These are phyloP conservation scores for Pyrrhoderma lamaoense DNA, from an alignment of 1,284 basidiomycete species.

Conservation along the genomic window DNA sequence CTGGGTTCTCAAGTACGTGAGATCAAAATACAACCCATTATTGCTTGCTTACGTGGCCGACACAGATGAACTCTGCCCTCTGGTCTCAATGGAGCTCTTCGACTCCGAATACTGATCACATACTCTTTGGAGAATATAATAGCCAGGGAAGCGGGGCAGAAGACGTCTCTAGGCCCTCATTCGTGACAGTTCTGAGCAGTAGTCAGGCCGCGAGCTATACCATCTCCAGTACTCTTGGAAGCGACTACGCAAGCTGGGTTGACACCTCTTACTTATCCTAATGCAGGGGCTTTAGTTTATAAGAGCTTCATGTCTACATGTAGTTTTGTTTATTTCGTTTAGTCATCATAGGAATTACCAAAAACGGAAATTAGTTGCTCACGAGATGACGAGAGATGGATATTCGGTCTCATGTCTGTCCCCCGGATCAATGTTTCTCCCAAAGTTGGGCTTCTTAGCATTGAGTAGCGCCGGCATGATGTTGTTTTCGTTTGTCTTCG, in stretches of 20 bases:
- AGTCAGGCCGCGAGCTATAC: slow-evolving; percentile 32
- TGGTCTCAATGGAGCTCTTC: slow-evolving; percentile 41
- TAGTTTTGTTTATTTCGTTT: no score
- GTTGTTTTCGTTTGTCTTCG: background rate
- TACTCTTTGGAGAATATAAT: slow-evolving; percentile 41
- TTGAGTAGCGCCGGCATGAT: background rate
- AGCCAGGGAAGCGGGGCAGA: slow-evolving; percentile 35
- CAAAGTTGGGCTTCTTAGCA: background rate
- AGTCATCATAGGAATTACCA: no score
- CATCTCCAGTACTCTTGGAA: slow-evolving; percentile 38
- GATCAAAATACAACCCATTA: slow-evolving; percentile 15
- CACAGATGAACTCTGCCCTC: slow-evolving; percentile 33
- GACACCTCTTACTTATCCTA: slow-evolving; percentile 32
- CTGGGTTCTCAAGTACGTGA: slow-evolving; percentile 15
- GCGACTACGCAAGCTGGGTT: slow-evolving; percentile 38
- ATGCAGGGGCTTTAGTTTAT: no score
- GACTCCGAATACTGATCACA: slow-evolving; percentile 33
- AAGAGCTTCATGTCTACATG: no score
- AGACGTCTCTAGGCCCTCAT: slow-evolving; percentile 31
- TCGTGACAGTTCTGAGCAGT: slow-evolving; percentile 33
- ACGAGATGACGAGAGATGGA: background rate
- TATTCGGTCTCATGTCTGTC: background rate
- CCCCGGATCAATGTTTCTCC: slow-evolving; percentile 4
- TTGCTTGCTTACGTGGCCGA: background rate
- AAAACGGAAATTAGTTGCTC: background rate